Evolutionary conservation across 2,329 filamentous ascomycete genomes (phyloP).

Genomic region (Thelonectria discophora): DNA sequence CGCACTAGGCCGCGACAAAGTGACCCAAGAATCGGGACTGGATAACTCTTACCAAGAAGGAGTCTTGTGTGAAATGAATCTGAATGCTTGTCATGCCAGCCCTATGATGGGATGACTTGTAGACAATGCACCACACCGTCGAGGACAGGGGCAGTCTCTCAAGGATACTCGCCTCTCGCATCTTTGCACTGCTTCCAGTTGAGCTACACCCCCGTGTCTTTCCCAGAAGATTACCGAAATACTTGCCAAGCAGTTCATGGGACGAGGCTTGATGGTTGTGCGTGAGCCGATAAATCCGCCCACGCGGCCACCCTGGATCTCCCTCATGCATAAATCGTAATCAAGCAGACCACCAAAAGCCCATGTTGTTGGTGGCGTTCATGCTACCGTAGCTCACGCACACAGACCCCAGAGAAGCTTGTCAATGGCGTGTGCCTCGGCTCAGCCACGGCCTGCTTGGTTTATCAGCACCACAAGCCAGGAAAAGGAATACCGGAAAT

Average conservation of each 20-base stretch:
- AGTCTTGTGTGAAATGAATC: too few species aligned
- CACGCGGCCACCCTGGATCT: background rate
- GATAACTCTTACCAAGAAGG: too few species aligned
- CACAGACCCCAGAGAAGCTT: background rate
- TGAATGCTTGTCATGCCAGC: too few species aligned
- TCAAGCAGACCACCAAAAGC: background rate
- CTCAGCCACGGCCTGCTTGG: background rate
- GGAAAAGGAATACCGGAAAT: background rate
- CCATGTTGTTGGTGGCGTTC: background rate
- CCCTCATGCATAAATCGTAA: background rate
- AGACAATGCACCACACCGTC: background rate
- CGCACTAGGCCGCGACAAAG: background rate
- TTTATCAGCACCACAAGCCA: background rate
- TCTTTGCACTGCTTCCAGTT: background rate
- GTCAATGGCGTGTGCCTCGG: background rate
- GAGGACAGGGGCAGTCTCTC: background rate
- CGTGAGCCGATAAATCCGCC: constrained; percentile 1
- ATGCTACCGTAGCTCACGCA: background rate
- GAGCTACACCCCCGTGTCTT: background rate
- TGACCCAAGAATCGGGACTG: background rate
- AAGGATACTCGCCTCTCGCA: background rate
- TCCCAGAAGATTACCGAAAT: background rate
- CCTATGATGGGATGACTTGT: too few species aligned
- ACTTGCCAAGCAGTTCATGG: background rate
- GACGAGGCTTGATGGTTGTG: background rate